Base-by-base conservation (phyloP, 306 rosid species). In the Arachis stenosperma region DNA sequence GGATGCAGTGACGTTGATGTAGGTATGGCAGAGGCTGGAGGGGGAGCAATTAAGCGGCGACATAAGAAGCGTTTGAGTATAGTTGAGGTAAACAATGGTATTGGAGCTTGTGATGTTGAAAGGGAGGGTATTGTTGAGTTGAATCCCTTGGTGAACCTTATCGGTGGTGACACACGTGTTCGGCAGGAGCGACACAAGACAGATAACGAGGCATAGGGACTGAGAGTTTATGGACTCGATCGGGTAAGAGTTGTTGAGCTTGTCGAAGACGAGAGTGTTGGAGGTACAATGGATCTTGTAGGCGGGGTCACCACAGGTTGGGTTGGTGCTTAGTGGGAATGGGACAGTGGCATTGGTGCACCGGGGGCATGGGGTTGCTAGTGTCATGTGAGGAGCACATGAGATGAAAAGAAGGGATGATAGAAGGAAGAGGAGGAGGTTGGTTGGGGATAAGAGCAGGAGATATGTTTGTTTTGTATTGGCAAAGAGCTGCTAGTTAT, bases 401-500 rank as follows among this genome's bases (percentile, higher is more conserved):
- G 82, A n/a, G 3, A 88, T 83, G 5, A 91, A 14, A 0, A 65
- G 79, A 0, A 65, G 81, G 42, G 78, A 77, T 14, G 62, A 73
- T 64, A 80, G 9, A 46, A 84, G 1, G 75, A 86, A 58, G 61
- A 84, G 77, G 52, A 76, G 75, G 53, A 11, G 50, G 55, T 11
- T n/a, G 55, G 15, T 61, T 0, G 64, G 43, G 9, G 52, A 86
- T 88, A 8, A 89, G 90, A 83, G 97, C 99, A 3, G 94, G 90
- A 51, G 96, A 91, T 85, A 42, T 81, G 67, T 88, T 81, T 40
- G 44, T 89, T 81, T 7, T 83, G 78, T 91, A 91, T 77, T 85
- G 90, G 90, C 98, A 88, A 88, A 88, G 88, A 83, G 96, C 96
- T 67, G 88, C 92, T 71, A 83, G 91, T 86, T 91, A 91, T 65